phyloP scores from a whole-genome alignment of 2,329 filamentous ascomycete genomes.

The Albifimbria verrucaria region DNA sequence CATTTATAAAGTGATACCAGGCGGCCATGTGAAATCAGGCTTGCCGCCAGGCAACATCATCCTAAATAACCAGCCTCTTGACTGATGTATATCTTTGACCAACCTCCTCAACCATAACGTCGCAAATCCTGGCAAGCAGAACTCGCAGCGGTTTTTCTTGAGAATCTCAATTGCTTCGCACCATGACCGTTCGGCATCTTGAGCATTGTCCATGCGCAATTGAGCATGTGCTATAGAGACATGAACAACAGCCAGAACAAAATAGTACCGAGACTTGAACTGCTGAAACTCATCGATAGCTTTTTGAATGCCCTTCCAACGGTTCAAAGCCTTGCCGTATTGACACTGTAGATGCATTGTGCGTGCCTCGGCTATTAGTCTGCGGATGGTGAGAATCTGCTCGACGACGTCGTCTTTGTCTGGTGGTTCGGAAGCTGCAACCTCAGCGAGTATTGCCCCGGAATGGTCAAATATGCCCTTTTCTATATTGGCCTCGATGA shows the following conservation, averaged over 20 bases:
- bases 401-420: slow-evolving; percentile 27
- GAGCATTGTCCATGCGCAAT: slow-evolving; percentile 13
- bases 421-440: slow-evolving; percentile 13
- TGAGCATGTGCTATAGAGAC: slow-evolving; percentile 25
- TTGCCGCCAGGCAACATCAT: slow-evolving; percentile 27
- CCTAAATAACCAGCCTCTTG: slow-evolving; percentile 24
- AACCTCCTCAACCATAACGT: slow-evolving; percentile 25
- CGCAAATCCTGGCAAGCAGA: slow-evolving; percentile 24
- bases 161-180: slow-evolving; percentile 17
- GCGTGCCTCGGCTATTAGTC: slow-evolving; percentile 21
- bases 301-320: slow-evolving; percentile 16
- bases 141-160: slow-evolving; percentile 25
- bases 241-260: slow-evolving; percentile 21
- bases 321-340: slow-evolving; percentile 11
- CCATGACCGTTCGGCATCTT: slow-evolving; percentile 18
- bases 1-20: not conserved
- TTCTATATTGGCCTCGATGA: slow-evolving; percentile 20
- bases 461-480: slow-evolving; percentile 13
- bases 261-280: slow-evolving; percentile 17
- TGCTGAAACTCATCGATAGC: slow-evolving; percentile 17
- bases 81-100: slow-evolving; percentile 17
- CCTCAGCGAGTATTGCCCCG: slow-evolving; percentile 8
- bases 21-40: slow-evolving; percentile 18
- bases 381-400: slow-evolving; percentile 26
- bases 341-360: slow-evolving; percentile 12